These are phyloP conservation scores for Phaeosphaeria sp. DNA, from an alignment of 2,329 filamentous ascomycete species.

Conservation along the genomic window DNA sequence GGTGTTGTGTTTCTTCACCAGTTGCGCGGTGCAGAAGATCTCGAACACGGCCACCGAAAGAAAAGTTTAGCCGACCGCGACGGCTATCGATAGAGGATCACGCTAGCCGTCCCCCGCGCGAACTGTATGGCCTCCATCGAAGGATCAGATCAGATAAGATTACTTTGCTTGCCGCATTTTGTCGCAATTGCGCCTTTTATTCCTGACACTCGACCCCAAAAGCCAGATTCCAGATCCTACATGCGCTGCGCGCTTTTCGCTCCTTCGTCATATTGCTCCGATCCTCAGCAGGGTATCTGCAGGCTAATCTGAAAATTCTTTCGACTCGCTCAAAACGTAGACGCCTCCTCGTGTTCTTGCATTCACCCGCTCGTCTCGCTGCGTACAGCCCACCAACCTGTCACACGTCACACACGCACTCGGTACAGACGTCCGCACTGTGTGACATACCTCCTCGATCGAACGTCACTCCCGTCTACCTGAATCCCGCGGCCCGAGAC, in stretches of 20 bases:
- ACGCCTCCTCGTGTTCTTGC: conserved; percentile 34
- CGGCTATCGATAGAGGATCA: conserved; percentile 14
- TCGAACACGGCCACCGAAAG: conserved; percentile 25
- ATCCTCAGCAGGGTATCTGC: conserved; percentile 25
- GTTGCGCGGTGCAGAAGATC: conserved; percentile 17
- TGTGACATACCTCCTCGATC: not conserved
- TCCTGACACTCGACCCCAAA: conserved; percentile 20
- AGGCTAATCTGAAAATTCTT: conserved; percentile 37
- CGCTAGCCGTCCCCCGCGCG: conserved; percentile 8
- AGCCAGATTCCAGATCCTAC: conserved; percentile 16
- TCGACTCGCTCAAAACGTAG: conserved; percentile 25
- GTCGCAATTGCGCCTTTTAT: conserved; percentile 19
- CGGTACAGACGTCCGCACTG: conserved; percentile 20
- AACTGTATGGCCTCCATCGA: conserved; percentile 10
- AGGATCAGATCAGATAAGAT: conserved; percentile 40
- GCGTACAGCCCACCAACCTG: conserved; percentile 25
- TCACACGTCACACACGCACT: conserved; percentile 27
- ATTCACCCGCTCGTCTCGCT: conserved; percentile 29
- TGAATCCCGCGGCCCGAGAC: not conserved
- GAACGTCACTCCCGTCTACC: conserved; percentile 4
- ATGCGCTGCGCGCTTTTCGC: conserved; percentile 24
- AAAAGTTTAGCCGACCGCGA: conserved; percentile 37
- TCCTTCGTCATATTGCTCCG: conserved; percentile 18
- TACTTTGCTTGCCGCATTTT: conserved; percentile 2
- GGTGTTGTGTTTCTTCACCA: conserved; percentile 15